phyloP scores from a whole-genome alignment of 2,329 filamentous ascomycete species.

The Botrytis hyacinthi region DNA sequence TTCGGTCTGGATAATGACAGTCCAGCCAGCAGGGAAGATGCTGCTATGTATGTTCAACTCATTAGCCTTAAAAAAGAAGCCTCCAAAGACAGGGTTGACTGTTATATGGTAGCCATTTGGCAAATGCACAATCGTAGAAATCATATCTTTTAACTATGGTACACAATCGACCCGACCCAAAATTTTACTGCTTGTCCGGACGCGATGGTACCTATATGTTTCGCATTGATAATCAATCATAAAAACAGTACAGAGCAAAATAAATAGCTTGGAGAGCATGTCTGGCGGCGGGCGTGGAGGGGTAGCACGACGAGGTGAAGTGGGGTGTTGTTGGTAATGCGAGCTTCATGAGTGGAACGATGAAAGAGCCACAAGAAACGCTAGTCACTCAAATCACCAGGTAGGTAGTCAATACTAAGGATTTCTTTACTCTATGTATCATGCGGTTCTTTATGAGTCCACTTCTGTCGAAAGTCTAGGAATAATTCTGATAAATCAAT shows the following conservation, averaged over 20 bases:
- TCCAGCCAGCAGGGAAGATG: slow-evolving; percentile 84
- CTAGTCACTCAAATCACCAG: not conserved
- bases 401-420: not conserved
- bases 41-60: slow-evolving; percentile 67
- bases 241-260: not conserved
- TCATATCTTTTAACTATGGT: slow-evolving; percentile 27
- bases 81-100: slow-evolving; percentile 85
- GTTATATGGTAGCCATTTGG: slow-evolving; percentile 85
- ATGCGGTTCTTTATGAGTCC: not conserved
- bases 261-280: not conserved
- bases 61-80: slow-evolving; percentile 82
- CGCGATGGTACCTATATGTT: not conserved
- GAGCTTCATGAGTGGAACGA: slow-evolving; percentile 6
- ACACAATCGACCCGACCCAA: not conserved
- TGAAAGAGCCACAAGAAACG: not conserved
- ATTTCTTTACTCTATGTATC: not conserved
- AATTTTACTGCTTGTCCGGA: not conserved
- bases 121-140: slow-evolving; percentile 57
- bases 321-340: slow-evolving; percentile 10
- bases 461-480: not conserved
- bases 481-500: not conserved
- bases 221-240: not conserved
- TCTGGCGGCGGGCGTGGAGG: not conserved
- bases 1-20: slow-evolving; percentile 77
- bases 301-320: not conserved